Conservation (phyloP, 306 rosid genomes). For the Geum urbanum region DNA sequence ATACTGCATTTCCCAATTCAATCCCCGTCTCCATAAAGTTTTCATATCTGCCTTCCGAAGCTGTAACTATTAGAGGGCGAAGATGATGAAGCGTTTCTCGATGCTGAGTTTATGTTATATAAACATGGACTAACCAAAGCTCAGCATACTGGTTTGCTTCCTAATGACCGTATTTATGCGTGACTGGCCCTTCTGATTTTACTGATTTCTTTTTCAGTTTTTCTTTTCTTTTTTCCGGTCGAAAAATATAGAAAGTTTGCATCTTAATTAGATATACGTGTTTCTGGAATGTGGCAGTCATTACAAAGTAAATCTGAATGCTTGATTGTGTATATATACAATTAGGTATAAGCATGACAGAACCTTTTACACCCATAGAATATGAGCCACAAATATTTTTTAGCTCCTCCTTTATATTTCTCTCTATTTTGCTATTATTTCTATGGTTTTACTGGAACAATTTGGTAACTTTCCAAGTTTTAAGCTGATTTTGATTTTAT, state of each 20-base stretch:
- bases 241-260: neutral
- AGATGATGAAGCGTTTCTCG: conserved; percentile 67
- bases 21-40: neutral
- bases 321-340: neutral
- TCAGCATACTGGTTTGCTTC: conserved; percentile 8
- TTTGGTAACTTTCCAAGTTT: neutral
- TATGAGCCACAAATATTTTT: conserved; percentile 7
- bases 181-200: conserved; percentile 49
- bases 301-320: conserved; percentile 16
- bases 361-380: conserved; percentile 26
- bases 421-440: neutral
- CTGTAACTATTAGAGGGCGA: conserved; percentile 24
- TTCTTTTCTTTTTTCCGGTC: neutral
- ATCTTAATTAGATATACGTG: neutral
- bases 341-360: conserved; percentile 9
- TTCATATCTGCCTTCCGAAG: neutral
- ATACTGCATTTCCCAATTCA: neutral
- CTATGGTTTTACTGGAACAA: neutral
- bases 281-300: conserved; percentile 11
- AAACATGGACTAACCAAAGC: conserved; percentile 36
- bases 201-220: neutral
- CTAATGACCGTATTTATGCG: conserved; percentile 69
- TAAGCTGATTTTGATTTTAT: neutral
- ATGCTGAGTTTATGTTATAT: conserved; percentile 36
- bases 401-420: neutral